Evolutionary conservation across 139 green algal species (phyloP).

Genomic region (Haematococcus lacustris): DNA sequence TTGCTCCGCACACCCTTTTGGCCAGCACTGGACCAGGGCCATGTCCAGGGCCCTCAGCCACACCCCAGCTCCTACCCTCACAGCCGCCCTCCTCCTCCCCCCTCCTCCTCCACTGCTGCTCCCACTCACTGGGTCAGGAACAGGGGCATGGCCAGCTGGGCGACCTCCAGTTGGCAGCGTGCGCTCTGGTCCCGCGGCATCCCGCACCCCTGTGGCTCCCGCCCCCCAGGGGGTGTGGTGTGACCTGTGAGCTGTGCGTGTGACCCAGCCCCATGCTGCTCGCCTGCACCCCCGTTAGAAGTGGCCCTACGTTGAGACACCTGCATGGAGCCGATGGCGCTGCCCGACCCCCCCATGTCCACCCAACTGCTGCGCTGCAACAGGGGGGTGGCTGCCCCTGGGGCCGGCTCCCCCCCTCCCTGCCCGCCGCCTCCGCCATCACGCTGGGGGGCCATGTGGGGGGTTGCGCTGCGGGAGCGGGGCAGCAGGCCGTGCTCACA

Average conservation of each 20-base stretch:
- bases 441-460: too few relatives aligned
- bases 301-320: neutral
- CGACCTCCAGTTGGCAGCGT: slow-evolving; percentile 48
- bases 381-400: neutral
- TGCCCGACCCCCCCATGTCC: neutral
- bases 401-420: neutral
- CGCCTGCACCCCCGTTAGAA: too few relatives aligned
- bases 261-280: neutral
- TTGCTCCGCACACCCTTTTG: too few relatives aligned
- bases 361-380: neutral
- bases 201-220: too few relatives aligned
- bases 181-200: neutral
- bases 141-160: slow-evolving; percentile 57
- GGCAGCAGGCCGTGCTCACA: too few relatives aligned
- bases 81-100: too few relatives aligned
- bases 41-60: too few relatives aligned
- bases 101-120: too few relatives aligned
- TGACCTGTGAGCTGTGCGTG: neutral
- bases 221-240: too few relatives aligned
- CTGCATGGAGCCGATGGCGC: neutral
- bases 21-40: too few relatives aligned
- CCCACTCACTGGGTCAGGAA: slow-evolving; percentile 45
- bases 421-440: neutral
- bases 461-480: too few relatives aligned
- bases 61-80: too few relatives aligned